These are phyloP conservation scores for Hypoxylon sp. DNA, from an alignment of 2,329 filamentous ascomycete species.

Conservation along the genomic window DNA sequence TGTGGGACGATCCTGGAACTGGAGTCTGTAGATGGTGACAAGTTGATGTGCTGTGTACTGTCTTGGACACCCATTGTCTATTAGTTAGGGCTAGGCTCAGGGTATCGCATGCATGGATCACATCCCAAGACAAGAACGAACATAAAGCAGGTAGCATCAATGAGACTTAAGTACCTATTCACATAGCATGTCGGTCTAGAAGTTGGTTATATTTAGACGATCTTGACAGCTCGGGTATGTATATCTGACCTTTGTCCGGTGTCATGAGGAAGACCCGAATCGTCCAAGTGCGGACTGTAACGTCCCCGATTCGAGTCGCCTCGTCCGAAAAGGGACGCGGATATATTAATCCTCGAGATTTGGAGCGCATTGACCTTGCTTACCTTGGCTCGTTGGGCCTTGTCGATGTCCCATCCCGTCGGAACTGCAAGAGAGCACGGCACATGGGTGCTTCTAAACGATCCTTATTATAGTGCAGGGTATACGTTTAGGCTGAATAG, in stretches of 20 bases:
- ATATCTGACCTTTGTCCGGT: conserved; percentile 13
- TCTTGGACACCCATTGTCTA: not conserved
- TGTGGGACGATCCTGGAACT: conserved; percentile 5
- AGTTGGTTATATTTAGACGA: conserved; percentile 7
- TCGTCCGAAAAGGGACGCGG: conserved; percentile 14
- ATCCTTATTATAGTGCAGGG: conserved; percentile 6
- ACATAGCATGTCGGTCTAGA: conserved; percentile 13
- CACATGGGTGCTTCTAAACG: conserved; percentile 25
- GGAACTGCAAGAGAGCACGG: not conserved
- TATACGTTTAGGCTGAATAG: conserved; percentile 29
- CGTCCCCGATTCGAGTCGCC: conserved; percentile 16
- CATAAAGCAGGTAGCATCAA: not conserved
- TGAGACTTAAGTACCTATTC: not conserved
- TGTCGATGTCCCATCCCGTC: conserved; percentile 10
- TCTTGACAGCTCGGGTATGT: conserved; percentile 2
- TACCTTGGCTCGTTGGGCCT: conserved; percentile 1
- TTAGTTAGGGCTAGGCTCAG: not conserved
- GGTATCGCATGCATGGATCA: not conserved
- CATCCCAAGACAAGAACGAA: not conserved
- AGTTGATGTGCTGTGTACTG: not conserved
- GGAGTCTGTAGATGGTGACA: not conserved
- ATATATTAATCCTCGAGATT: conserved; percentile 20
- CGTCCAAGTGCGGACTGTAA: not conserved
- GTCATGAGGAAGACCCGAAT: too few relatives aligned
- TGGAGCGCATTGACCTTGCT: conserved; percentile 12